Base-by-base conservation (phyloP, 768 basidiomycete genomes). In the Mycena vitilis region DNA sequence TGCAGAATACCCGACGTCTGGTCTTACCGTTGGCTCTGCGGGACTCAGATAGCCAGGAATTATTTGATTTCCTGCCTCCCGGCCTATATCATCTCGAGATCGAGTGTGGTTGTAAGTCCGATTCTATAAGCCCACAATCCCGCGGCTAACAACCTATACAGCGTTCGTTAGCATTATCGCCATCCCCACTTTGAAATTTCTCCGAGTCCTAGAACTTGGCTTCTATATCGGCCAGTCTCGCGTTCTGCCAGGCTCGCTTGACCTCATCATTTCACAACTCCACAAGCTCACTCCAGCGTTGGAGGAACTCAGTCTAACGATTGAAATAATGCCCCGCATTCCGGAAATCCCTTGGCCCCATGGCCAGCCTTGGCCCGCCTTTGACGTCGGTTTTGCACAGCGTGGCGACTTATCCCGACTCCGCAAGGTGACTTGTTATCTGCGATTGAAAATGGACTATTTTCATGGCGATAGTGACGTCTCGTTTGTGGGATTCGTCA, bases 361-460 rank as follows among this genome's bases (percentile, higher is more conserved):
- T 6, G n/a, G 23, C 22, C 30, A 5, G 7, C 16, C 40, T 8
- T 65, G 40, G 48, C 51, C 49, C 10, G 5, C 30, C 5, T 66
- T 66, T 34, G 65, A 60, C n/a, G 37, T 47, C 9, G 63, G 63
- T 13, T 65, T 65, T 37, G 34, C 51, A 37, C 42, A 64, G 54
- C 63, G 63, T 22, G 34, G 63, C 36, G 49, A n/a, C 5, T 48
- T 59, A 8, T 44, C 58, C 30, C 65, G 40, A 2, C 65, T 66
- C 16, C 51, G 51, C 44, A 60, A 40, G 4, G 52, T 66, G 22
- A 60, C 49, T 45, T 66, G 51, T 22, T 60, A 59, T 22, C 44
- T 66, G 11, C 45, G 54, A 15, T 18, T 47, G 11, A 60, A n/a
- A 10, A 59, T 59, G 57, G 36, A 66, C 12, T 65, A 65, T 51